Conservation (phyloP, 345 rosid species). For the Brassica rapa region DNA sequence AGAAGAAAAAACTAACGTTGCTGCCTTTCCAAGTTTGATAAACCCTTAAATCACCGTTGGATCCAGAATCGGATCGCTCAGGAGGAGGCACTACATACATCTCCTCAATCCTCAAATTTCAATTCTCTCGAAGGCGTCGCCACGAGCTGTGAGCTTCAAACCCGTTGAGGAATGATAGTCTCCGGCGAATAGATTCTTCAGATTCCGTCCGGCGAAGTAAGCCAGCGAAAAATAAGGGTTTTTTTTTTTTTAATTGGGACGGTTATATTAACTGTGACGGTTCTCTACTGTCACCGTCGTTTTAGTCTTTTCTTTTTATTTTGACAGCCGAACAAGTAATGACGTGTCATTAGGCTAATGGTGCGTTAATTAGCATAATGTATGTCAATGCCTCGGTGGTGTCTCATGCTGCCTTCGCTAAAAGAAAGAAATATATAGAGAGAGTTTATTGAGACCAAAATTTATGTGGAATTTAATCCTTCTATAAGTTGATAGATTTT, state of each 20-base stretch:
- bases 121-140: constrained; percentile 28
- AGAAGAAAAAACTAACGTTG: constrained; percentile 54
- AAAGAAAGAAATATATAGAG: too few species aligned
- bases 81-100: constrained; percentile 95
- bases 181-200: constrained; percentile 35
- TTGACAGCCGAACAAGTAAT: not conserved
- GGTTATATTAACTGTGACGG: not conserved
- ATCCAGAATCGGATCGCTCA: constrained; percentile 70
- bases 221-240: constrained; percentile 39
- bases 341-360: too few species aligned
- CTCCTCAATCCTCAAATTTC: constrained; percentile 34
- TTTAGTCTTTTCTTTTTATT: too few species aligned
- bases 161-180: not conserved
- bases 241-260: not conserved
- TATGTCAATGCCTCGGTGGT: too few species aligned
- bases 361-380: too few species aligned
- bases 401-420: too few species aligned
- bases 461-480: too few species aligned
- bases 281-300: not conserved
- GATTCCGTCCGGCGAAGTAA: constrained; percentile 42
- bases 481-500: too few species aligned
- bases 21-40: constrained; percentile 95
- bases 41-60: constrained; percentile 60
- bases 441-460: too few species aligned
- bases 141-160: constrained; percentile 27